Conservation (phyloP, 192 early-diverging fungal genomes). For the Martensiomyces pterosporus region DNA sequence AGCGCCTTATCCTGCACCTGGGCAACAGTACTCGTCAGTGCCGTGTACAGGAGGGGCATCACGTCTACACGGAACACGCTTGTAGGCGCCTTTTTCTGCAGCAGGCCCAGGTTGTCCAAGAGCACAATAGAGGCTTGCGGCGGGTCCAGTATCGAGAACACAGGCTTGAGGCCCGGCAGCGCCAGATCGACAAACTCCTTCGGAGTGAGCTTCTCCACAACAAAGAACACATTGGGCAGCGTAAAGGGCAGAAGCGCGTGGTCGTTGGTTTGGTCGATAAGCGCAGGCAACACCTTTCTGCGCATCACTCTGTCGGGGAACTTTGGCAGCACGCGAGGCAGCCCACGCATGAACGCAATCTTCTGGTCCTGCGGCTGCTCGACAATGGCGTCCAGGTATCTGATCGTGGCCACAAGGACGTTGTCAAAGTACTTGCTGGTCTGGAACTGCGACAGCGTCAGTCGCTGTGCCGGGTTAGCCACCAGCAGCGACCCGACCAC, state of each 20-base stretch:
- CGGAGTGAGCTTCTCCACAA: constrained; percentile 56
- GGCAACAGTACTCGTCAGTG: constrained; percentile 55
- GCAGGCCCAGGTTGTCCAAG: constrained; percentile 60
- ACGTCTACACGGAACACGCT: constrained; percentile 56
- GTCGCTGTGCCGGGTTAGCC: constrained; percentile 51
- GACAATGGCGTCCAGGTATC: constrained; percentile 73
- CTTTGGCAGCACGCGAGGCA: constrained; percentile 63
- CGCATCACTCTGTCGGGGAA: constrained; percentile 66
- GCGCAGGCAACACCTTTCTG: constrained; percentile 68
- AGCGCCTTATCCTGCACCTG: constrained; percentile 66
- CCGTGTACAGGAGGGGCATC: constrained; percentile 69
- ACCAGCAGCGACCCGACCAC: constrained; percentile 56
- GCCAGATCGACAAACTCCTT: constrained; percentile 63
- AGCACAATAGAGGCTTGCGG: constrained; percentile 66
- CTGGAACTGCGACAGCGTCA: constrained; percentile 64
- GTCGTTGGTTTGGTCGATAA: constrained; percentile 74
- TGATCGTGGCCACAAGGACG: constrained; percentile 70
- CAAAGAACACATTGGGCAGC: constrained; percentile 72
- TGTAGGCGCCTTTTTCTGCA: constrained; percentile 60
- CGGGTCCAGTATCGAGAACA: constrained; percentile 59
- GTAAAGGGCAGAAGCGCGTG: constrained; percentile 65
- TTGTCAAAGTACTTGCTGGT: constrained; percentile 72
- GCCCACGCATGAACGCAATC: constrained; percentile 71
- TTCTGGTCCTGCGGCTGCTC: constrained; percentile 78
- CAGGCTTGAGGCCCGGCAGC: constrained; percentile 58